Evolutionary conservation across 2,329 filamentous ascomycete genomes (phyloP).

Genomic region (Endothia cerciana): DNA sequence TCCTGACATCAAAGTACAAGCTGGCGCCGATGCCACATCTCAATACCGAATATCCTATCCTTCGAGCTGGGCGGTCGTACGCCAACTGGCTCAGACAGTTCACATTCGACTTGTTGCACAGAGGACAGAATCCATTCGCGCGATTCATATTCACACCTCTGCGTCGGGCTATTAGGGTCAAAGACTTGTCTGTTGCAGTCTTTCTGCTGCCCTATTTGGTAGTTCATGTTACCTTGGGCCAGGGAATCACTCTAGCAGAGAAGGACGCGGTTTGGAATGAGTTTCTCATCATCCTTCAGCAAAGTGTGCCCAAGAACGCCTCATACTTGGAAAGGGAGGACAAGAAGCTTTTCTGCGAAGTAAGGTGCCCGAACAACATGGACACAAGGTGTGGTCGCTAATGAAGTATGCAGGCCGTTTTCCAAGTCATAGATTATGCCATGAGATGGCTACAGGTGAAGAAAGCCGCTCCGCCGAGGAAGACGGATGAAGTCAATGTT

Average conservation of each 20-base stretch:
- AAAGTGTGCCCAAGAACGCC: conserved; percentile 55
- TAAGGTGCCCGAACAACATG: conserved; percentile 44
- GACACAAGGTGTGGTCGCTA: conserved; percentile 27
- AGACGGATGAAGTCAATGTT: conserved; percentile 53
- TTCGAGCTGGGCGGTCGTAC: conserved; percentile 69
- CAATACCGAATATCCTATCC: conserved; percentile 76
- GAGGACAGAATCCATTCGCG: conserved; percentile 74
- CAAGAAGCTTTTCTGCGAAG: conserved; percentile 85
- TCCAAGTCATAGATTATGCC: conserved; percentile 87
- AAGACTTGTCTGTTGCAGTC: conserved; percentile 82
- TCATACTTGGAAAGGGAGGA: conserved; percentile 70
- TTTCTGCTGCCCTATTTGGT: conserved; percentile 89
- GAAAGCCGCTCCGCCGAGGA: conserved; percentile 43
- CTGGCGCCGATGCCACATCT: conserved; percentile 65
- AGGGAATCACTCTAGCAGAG: conserved; percentile 62
- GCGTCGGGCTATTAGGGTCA: conserved; percentile 79
- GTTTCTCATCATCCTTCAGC: conserved; percentile 72
- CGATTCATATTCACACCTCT: conserved; percentile 80
- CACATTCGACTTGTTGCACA: conserved; percentile 80
- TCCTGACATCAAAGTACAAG: conserved; percentile 81
- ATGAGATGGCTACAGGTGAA: conserved; percentile 88
- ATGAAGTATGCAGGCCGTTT: conserved; percentile 70
- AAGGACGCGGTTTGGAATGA: conserved; percentile 71
- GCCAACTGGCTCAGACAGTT: conserved; percentile 81
- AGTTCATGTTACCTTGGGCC: conserved; percentile 79